Evolutionary conservation across 2,329 filamentous ascomycete genomes (phyloP), one percentile per base, ranked within the genome.

Genomic region (Xylariaceae sp.): DNA sequence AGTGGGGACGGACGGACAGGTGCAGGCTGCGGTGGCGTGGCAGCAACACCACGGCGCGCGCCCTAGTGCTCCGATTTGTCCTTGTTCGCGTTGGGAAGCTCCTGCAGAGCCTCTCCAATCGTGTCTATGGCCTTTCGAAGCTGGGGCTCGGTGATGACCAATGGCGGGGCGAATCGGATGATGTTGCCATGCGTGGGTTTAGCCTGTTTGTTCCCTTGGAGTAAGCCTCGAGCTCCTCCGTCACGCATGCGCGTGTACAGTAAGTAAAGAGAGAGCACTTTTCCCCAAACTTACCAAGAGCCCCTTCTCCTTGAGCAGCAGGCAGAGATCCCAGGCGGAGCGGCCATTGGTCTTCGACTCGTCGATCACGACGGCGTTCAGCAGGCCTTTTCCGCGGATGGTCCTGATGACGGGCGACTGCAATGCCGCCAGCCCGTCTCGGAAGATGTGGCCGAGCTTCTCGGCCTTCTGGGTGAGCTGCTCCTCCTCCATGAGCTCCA

Each of bases 121-220:
- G 92, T 90, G 33, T 60, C 60, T 35, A 96, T 59, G 1, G 90
- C 83, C 54, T 78, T 75, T 47, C 78, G 72, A 46, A 98, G 81
- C 64, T 98, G 78, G 39, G 81, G 75, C 54, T 96, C 88, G 17
- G 81, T 88, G 53, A 98, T 96, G 45, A 98, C 88, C 35, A 98
- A 70, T 14, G 92, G 92, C 29, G 92, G 92, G n/a, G 92, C 92
- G 42, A 98, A 82, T 37, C 92, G 84, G 58, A 98, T 98, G 59
- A 98, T 96, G 63, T 96, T 95, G 55, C 94, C 82, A 62, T 98
- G 92, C 5, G 92, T 98, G 19, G 92, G 92, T 75, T 98, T 98
- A 52, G 92, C 92, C 87, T 94, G 58, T 54, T 14, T 35, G 36
- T 34, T 37, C 19, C 33, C 33, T n/a, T n/a, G n/a, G n/a, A n/a